phyloP scores from a whole-genome alignment of 164 flowering plant genomes.

The Umbellularia californica region DNA sequence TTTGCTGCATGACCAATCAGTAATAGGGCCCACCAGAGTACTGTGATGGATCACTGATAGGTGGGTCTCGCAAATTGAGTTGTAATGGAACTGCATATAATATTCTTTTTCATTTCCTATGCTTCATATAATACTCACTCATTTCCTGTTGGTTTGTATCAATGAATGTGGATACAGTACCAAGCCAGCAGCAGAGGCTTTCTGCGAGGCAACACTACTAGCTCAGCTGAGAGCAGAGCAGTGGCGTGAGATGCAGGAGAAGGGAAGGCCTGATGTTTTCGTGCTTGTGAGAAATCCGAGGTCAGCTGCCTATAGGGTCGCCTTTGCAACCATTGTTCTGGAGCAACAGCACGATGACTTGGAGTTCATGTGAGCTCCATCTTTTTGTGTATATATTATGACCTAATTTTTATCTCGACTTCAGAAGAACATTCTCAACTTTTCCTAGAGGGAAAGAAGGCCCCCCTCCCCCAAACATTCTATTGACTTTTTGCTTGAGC shows the following conservation, averaged over 20 bases:
- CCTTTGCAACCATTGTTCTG: constrained; percentile 62
- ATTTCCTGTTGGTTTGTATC: background rate
- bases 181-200: constrained; percentile 53
- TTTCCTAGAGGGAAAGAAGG: background rate
- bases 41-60: background rate
- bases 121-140: background rate
- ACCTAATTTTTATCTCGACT: background rate
- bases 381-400: background rate
- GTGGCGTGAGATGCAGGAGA: constrained; percentile 44
- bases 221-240: constrained; percentile 65
- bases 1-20: background rate
- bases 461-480: background rate
- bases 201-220: constrained; percentile 63
- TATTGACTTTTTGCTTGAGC: background rate
- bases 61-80: background rate
- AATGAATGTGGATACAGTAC: constrained; percentile 39
- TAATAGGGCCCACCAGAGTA: background rate
- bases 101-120: background rate
- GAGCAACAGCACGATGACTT: constrained; percentile 60
- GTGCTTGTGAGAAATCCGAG: constrained; percentile 78
- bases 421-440: background rate
- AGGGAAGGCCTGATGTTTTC: constrained; percentile 49
- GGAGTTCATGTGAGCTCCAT: constrained; percentile 30
- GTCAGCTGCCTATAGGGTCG: constrained; percentile 77
- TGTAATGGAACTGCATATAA: background rate